phyloP scores from a whole-genome alignment of 1,284 basidiomycete species.

The Apiotrichum mycotoxinovorans region DNA sequence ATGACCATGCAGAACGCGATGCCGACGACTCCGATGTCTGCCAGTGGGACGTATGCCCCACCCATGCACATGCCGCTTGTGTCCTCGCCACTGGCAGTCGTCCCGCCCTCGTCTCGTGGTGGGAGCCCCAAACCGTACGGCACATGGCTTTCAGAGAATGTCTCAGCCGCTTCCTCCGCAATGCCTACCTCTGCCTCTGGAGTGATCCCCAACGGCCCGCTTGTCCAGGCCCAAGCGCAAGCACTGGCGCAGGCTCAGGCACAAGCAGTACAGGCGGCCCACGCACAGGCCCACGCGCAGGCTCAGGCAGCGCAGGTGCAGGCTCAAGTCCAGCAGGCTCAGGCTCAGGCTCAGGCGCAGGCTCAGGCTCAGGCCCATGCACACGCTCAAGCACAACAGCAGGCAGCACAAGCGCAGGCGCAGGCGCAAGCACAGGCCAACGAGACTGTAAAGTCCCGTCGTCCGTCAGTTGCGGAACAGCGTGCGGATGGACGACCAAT shows the following conservation, averaged over 20 bases:
- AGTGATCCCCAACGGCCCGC: constrained; percentile 3
- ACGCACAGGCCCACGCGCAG: constrained; percentile 15
- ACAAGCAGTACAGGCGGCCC: constrained; percentile 8
- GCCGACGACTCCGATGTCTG: constrained; percentile 28
- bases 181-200: constrained; percentile 13
- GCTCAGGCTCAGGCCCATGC: constrained; percentile 7
- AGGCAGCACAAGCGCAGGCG: neutral
- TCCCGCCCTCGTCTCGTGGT: constrained; percentile 35
- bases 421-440: constrained; percentile 1
- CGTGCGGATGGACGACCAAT: constrained; percentile 42
- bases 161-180: constrained; percentile 8
- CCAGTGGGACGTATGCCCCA: constrained; percentile 27
- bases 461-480: constrained; percentile 19
- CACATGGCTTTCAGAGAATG: constrained; percentile 15
- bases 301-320: constrained; percentile 32
- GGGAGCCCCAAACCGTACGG: constrained; percentile 26
- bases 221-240: constrained; percentile 7
- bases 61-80: constrained; percentile 41
- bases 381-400: constrained; percentile 10
- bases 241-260: constrained; percentile 11
- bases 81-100: constrained; percentile 40
- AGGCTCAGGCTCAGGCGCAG: constrained; percentile 21
- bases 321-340: constrained; percentile 28
- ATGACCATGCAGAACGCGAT: constrained; percentile 24
- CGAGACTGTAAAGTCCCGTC: constrained; percentile 12